These are phyloP conservation scores for Colletotrichum ledebouriae DNA, from an alignment of 2,329 filamentous ascomycete species.

Conservation along the genomic window DNA sequence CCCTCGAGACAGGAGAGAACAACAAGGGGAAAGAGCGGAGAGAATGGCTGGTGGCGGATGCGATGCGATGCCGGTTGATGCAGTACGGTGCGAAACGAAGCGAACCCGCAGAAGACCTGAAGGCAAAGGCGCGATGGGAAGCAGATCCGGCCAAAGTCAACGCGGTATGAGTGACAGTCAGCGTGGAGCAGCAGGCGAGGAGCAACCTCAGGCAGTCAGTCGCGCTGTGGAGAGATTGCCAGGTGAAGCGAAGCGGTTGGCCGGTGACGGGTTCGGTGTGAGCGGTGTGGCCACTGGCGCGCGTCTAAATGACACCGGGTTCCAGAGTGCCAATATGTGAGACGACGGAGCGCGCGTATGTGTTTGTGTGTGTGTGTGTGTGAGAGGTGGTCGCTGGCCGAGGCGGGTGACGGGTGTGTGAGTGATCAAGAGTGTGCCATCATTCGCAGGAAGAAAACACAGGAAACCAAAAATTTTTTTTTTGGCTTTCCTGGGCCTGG, in stretches of 20 bases:
- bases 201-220: not conserved
- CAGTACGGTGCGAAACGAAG: constrained; percentile 15
- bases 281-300: constrained; percentile 1
- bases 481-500: constrained; percentile 20
- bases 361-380: not conserved
- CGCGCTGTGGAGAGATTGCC: not conserved
- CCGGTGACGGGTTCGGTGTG: constrained; percentile 14
- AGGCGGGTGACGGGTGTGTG: not conserved
- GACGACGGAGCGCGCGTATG: not conserved
- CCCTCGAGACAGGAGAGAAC: constrained; percentile 3
- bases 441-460: constrained; percentile 24
- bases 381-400: constrained; percentile 3
- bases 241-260: constrained; percentile 2
- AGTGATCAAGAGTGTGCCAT: constrained; percentile 22
- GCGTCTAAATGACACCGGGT: not conserved
- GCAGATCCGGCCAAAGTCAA: constrained; percentile 12
- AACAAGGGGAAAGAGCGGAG: not conserved
- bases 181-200: constrained; percentile 40
- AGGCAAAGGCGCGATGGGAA: constrained; percentile 6
- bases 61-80: constrained; percentile 10
- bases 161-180: constrained; percentile 25
- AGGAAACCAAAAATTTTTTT: constrained; percentile 27
- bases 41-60: constrained; percentile 3
- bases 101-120: constrained; percentile 17
- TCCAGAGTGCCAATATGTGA: not conserved